These are phyloP conservation scores for Penicillium coprophilum DNA, from an alignment of 495 filamentous ascomycete species.

Conservation along the genomic window DNA sequence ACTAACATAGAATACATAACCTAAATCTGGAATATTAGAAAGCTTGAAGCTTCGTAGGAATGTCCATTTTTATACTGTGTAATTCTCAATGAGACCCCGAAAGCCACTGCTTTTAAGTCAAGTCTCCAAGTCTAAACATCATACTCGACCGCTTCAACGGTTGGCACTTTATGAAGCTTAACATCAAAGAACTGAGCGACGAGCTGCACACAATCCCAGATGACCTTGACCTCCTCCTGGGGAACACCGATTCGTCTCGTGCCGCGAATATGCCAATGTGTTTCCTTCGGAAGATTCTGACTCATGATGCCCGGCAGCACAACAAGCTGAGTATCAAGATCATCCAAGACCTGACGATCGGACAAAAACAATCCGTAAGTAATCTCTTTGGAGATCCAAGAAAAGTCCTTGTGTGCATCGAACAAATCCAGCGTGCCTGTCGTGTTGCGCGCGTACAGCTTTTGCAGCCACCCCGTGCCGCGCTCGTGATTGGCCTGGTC, in stretches of 20 bases:
- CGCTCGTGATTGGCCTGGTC: slow-evolving; percentile 48
- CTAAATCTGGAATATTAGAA: not conserved
- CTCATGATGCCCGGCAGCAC: slow-evolving; percentile 59
- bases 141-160: slow-evolving; percentile 47
- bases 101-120: not conserved
- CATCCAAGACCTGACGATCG: slow-evolving; percentile 52
- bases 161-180: slow-evolving; percentile 45
- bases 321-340: slow-evolving; percentile 55
- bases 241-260: slow-evolving; percentile 51
- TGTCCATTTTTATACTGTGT: not conserved
- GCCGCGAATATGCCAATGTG: slow-evolving; percentile 59
- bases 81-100: not conserved
- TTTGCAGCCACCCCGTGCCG: slow-evolving; percentile 48
- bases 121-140: slow-evolving; percentile 31
- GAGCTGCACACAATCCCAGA: slow-evolving; percentile 41
- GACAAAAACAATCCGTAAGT: slow-evolving; percentile 60
- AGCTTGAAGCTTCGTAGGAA: not conserved
- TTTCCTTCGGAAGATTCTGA: slow-evolving; percentile 53
- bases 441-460: slow-evolving; percentile 40
- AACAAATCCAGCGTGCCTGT: slow-evolving; percentile 42
- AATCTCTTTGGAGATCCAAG: slow-evolving; percentile 41
- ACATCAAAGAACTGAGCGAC: slow-evolving; percentile 39
- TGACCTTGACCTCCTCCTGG: slow-evolving; percentile 49
- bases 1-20: not conserved
- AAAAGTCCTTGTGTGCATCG: slow-evolving; percentile 52